These are phyloP conservation scores for Blastocladiella britannica DNA, from an alignment of 192 early-diverging fungal genomes.

Conservation along the genomic window DNA sequence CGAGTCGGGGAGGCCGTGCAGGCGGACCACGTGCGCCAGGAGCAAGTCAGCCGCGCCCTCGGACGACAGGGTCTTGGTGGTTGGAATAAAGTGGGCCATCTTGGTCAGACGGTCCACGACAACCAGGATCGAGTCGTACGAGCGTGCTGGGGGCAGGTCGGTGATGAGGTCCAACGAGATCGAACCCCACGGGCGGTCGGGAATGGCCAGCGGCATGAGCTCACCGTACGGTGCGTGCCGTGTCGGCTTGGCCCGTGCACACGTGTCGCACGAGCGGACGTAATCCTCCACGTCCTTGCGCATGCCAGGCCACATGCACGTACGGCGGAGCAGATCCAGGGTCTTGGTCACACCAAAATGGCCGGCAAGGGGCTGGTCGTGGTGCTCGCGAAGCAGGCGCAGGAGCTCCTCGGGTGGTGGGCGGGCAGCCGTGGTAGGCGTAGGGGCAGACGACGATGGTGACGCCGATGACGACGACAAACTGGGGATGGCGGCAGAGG, in stretches of 20 bases:
- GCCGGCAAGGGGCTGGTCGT: no score
- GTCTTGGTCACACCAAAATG: not conserved
- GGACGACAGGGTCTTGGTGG: constrained; percentile 2
- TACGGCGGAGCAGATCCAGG: not conserved
- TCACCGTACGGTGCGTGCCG: not conserved
- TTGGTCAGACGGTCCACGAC: not conserved
- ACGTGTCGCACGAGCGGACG: no score
- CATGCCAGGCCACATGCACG: not conserved
- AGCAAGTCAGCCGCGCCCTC: constrained; percentile 8
- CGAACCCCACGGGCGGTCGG: not conserved
- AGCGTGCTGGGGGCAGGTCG: not conserved
- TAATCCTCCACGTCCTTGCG: not conserved
- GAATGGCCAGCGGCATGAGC: not conserved
- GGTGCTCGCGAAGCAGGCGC: not conserved
- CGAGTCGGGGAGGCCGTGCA: constrained; percentile 17
- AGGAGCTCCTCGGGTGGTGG: no score
- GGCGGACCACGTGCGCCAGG: constrained; percentile 7
- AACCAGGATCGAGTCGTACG: not conserved
- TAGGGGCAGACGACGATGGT: no score
- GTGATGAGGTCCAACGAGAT: not conserved
- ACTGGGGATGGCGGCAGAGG: no score
- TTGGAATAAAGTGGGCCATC: constrained; percentile 3
- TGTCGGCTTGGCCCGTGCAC: not conserved
- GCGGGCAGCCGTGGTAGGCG: no score
- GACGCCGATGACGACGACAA: no score